Base-by-base conservation (phyloP, 345 rosid genomes). In the Populus pruinosa region DNA sequence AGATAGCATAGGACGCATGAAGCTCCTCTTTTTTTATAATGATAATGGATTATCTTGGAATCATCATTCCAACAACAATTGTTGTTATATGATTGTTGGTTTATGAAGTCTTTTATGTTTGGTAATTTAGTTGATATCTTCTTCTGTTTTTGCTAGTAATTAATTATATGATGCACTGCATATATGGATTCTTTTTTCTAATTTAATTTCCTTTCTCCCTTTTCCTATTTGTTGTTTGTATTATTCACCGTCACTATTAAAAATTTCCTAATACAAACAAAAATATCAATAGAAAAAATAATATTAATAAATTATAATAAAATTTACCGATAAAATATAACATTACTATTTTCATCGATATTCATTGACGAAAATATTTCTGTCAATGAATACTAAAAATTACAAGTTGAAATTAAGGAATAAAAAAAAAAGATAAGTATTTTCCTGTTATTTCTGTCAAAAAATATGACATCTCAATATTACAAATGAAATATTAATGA, bases 11-110 rank as follows among this genome's bases (percentile, higher is more conserved):
- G 38, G 66, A 66, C 53, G n/a, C 43, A n/a, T 25, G 73, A 56
- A 53, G 49, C 66, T 56, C 62, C 16, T 50, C 1, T 21, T 50
- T 65, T 78, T 50, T 41, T n/a, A 33, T 39, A 67, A 8, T 43
- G 12, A 13, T 8, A 56, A 18, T 7, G 39, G 10, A 36, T 36
- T 39, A 38, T 41, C 75, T 44, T 62, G 75, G 75, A 62, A 41
- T 44, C 33, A 70, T 70, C 80, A 61, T 25, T 39, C 4, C 20
- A 33, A 67, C 21, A 76, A 53, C 47, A 41, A 25, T 39, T 39
- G 38, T 59, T 59, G 8, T 0, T 53, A 76, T 27, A 9, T 78
- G 14, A 49, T 64, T 78, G 67, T 65, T 71, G 63, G 36, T 72
- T 71, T 71, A 67, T 72, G 44, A 71, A 64, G 25, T 16, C 17